Conservation (phyloP, 2,329 filamentous ascomycete genomes). For the Ophiostoma himal-ulmi region DNA sequence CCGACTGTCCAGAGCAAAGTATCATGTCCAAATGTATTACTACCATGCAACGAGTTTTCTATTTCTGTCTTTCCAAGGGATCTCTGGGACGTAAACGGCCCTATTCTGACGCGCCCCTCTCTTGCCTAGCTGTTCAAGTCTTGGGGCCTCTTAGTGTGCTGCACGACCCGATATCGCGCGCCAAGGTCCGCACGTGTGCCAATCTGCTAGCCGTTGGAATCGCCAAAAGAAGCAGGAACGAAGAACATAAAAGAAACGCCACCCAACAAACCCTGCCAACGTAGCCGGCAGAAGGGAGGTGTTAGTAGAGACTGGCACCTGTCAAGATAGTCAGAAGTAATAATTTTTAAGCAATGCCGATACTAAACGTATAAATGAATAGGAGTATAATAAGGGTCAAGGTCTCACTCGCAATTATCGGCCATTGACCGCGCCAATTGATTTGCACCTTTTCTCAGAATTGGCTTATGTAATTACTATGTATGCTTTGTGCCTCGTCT, state of each 20-base stretch:
- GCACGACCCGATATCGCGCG: constrained; percentile 13
- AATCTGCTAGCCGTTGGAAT: neutral
- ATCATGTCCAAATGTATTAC: neutral
- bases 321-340: neutral
- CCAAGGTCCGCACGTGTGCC: neutral
- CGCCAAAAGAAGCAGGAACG: neutral
- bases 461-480: neutral
- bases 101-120: constrained; percentile 6
- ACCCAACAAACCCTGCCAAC: neutral
- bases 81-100: neutral
- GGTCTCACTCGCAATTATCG: neutral
- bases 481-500: neutral
- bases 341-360: no score
- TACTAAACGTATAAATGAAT: neutral
- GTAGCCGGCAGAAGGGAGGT: neutral
- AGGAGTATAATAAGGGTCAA: neutral
- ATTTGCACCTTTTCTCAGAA: neutral
- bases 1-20: no score
- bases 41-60: neutral
- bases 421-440: neutral
- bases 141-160: neutral
- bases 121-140: neutral
- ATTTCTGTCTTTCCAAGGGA: neutral
- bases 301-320: neutral
- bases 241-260: constrained; percentile 11